phyloP scores from a whole-genome alignment of 148 eudicot species.

The Limonium bicolor region DNA sequence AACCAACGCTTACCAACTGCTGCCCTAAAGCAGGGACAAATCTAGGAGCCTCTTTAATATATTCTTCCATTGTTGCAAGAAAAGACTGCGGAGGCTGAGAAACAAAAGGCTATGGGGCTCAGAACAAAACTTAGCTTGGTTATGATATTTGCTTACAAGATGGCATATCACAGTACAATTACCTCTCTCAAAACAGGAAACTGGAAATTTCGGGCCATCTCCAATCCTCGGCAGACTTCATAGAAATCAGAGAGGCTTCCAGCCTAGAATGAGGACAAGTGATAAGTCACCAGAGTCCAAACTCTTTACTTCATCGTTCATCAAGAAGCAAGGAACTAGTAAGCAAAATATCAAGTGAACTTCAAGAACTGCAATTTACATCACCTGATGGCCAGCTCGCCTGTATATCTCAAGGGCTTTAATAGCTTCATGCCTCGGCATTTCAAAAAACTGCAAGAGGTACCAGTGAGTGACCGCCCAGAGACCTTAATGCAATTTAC shows the following conservation, averaged over 20 bases:
- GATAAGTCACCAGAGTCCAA: too few species aligned
- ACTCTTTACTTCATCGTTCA: too few species aligned
- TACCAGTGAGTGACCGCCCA: too few species aligned
- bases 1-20: slow-evolving; percentile 37
- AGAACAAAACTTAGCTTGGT: too few species aligned
- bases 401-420: slow-evolving; percentile 86
- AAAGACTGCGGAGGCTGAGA: slow-evolving; percentile 55
- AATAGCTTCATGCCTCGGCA: slow-evolving; percentile 98
- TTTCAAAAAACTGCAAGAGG: slow-evolving; percentile 95
- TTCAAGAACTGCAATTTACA: background rate
- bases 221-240: slow-evolving; percentile 90
- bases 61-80: slow-evolving; percentile 87
- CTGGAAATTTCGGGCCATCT: slow-evolving; percentile 94
- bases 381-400: slow-evolving; percentile 97
- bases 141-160: too few species aligned
- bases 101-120: background rate
- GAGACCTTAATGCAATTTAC: background rate
- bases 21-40: slow-evolving; percentile 56
- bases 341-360: too few species aligned
- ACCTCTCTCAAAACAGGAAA: slow-evolving; percentile 95
- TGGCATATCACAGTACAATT: slow-evolving; percentile 5
- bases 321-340: too few species aligned
- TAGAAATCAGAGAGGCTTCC: slow-evolving; percentile 80
- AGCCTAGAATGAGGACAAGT: slow-evolving; percentile 61
- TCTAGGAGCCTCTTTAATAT: slow-evolving; percentile 91